phyloP scores from a whole-genome alignment of 1,284 basidiomycete species.

The Bothia castanella region DNA sequence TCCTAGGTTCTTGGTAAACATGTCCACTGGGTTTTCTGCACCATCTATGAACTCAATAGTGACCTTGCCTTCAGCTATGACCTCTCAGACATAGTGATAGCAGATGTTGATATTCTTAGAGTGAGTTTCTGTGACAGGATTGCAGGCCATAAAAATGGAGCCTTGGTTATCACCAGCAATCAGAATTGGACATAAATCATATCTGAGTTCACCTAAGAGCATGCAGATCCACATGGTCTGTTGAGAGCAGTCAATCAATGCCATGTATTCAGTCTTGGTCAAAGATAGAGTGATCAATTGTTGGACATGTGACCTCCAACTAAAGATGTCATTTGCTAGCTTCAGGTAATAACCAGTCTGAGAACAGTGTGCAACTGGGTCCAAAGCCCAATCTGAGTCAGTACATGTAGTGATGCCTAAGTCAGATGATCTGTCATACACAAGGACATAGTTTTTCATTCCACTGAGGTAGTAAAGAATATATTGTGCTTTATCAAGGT shows the following conservation, averaged over 20 bases:
- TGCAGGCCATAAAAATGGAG: slow-evolving; percentile 32
- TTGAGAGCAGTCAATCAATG: too few relatives aligned
- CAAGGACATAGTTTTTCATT: neutral
- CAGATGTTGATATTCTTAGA: neutral
- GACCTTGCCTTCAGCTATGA: neutral
- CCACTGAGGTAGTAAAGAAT: slow-evolving; percentile 27
- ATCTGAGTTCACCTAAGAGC: slow-evolving; percentile 24
- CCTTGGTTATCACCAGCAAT: slow-evolving; percentile 38
- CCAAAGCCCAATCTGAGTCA: slow-evolving; percentile 31
- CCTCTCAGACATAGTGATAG: neutral
- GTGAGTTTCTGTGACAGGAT: slow-evolving; percentile 25
- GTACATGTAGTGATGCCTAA: slow-evolving; percentile 15
- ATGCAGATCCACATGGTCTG: slow-evolving; percentile 17
- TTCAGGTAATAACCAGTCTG: slow-evolving; percentile 23
- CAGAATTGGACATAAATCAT: slow-evolving; percentile 1
- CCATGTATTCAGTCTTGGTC: slow-evolving; percentile 35
- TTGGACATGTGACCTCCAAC: slow-evolving; percentile 29
- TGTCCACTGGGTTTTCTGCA: neutral
- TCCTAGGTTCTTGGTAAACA: neutral
- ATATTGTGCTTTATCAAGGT: slow-evolving; percentile 10
- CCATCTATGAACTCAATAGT: neutral
- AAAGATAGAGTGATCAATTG: slow-evolving; percentile 29
- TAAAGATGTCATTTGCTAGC: slow-evolving; percentile 16
- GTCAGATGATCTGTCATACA: neutral
- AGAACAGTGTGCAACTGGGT: slow-evolving; percentile 9